phyloP scores from a whole-genome alignment of 139 green algal species.

The Chlamydomonas applanata region DNA sequence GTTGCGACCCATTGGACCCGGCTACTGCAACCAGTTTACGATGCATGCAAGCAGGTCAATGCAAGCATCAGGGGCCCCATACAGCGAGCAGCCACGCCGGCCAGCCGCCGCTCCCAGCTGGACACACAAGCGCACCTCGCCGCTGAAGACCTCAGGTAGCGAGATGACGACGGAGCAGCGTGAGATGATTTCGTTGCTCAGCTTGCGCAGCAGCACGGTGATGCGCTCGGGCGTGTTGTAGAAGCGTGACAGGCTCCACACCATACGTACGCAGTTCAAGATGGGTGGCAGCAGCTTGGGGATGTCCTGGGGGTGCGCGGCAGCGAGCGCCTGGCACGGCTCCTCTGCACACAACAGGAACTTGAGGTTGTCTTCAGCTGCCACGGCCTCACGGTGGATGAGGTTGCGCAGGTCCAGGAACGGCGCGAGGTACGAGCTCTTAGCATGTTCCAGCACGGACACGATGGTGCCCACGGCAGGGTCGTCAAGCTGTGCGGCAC shows the following conservation, averaged over 20 bases:
- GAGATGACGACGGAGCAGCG: conserved; percentile 73
- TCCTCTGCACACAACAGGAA: conserved; percentile 77
- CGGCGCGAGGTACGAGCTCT: conserved; percentile 71
- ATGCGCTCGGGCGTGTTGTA: conserved; percentile 86
- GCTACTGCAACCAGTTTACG: too few relatives aligned
- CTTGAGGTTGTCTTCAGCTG: conserved; percentile 81
- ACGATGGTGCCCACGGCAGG: conserved; percentile 52
- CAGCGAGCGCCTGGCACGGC: conserved; percentile 60
- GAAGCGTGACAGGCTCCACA: conserved; percentile 79
- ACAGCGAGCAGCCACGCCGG: too few relatives aligned
- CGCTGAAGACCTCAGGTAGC: conserved; percentile 68
- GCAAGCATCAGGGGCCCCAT: too few relatives aligned
- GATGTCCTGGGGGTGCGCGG: conserved; percentile 55
- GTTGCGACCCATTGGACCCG: not conserved
- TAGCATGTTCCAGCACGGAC: conserved; percentile 64
- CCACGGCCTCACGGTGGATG: conserved; percentile 74
- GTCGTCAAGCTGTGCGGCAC: conserved; percentile 61
- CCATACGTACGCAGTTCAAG: conserved; percentile 78
- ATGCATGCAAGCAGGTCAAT: too few relatives aligned
- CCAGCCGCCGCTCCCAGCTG: too few relatives aligned
- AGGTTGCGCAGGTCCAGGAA: conserved; percentile 73
- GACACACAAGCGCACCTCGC: conserved; percentile 29
- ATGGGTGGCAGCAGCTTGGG: conserved; percentile 69
- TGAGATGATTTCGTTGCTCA: conserved; percentile 85
- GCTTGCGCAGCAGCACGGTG: conserved; percentile 80